phyloP scores from a whole-genome alignment of 2,329 filamentous ascomycete genomes.

The Cercospora sp. region DNA sequence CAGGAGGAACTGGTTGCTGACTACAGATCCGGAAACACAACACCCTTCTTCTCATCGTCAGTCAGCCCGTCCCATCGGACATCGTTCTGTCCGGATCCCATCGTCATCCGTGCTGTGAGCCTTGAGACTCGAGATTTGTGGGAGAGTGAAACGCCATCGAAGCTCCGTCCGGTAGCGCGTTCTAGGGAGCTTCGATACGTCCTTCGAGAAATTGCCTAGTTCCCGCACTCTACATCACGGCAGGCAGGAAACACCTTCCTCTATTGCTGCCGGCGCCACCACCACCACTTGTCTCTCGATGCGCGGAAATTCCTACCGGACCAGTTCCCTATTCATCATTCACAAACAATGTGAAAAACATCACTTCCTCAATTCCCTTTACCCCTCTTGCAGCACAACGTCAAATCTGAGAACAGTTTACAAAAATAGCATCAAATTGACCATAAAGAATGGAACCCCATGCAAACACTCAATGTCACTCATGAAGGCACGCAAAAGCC shows the following conservation, averaged over 20 bases:
- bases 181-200: constrained; percentile 9
- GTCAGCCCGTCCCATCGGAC: neutral
- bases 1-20: neutral
- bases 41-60: neutral
- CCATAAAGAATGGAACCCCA: neutral
- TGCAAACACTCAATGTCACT: neutral
- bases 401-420: neutral
- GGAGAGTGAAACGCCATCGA: neutral
- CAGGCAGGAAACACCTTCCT: neutral
- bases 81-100: neutral
- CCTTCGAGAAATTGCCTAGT: constrained; percentile 17
- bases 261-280: neutral
- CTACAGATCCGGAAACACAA: neutral
- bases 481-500: neutral
- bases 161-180: neutral
- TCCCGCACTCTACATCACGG: neutral
- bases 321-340: neutral
- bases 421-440: neutral
- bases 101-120: neutral
- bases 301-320: neutral
- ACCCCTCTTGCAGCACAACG: neutral
- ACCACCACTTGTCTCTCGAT: neutral
- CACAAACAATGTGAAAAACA: neutral
- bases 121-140: neutral
- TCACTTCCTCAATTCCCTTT: neutral